phyloP scores from a whole-genome alignment of 768 basidiomycete species.

The Leccinum fibrillosum region DNA sequence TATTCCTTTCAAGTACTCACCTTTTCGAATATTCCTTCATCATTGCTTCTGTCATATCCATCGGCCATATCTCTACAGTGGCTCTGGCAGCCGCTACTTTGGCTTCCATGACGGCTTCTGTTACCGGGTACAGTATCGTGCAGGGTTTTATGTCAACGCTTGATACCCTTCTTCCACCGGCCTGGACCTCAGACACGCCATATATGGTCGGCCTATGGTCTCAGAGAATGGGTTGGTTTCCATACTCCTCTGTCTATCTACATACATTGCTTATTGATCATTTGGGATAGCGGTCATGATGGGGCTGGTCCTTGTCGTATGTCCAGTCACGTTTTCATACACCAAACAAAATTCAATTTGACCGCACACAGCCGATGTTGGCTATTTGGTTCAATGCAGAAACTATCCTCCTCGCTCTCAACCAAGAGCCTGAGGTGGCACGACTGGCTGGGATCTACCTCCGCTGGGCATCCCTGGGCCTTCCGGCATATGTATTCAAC shows the following conservation, averaged over 20 bases:
- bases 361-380: conserved; percentile 43
- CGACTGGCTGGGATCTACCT: conserved; percentile 74
- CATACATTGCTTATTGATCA: conserved; percentile 4
- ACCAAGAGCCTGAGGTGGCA: conserved; percentile 84
- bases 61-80: conserved; percentile 88
- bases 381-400: conserved; percentile 85
- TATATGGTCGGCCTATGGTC: conserved; percentile 86
- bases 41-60: conserved; percentile 77
- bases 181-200: conserved; percentile 89
- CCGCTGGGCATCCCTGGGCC: conserved; percentile 68
- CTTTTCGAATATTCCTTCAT: conserved; percentile 84
- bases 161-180: conserved; percentile 90
- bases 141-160: conserved; percentile 82
- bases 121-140: conserved; percentile 58
- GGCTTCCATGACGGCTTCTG: conserved; percentile 70
- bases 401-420: conserved; percentile 65
- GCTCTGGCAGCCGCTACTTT: conserved; percentile 83
- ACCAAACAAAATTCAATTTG: not conserved
- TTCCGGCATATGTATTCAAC: conserved; percentile 72
- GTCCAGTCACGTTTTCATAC: conserved; percentile 20
- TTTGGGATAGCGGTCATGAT: conserved; percentile 55
- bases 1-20: conserved; percentile 51
- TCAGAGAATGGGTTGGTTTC: conserved; percentile 74
- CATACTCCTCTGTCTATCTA: not conserved
- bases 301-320: conserved; percentile 54